Evolutionary conservation across 2,329 filamentous ascomycete species (phyloP), one percentile per base, ranked within the genome.

Genomic region (Microdochium paspali): DNA sequence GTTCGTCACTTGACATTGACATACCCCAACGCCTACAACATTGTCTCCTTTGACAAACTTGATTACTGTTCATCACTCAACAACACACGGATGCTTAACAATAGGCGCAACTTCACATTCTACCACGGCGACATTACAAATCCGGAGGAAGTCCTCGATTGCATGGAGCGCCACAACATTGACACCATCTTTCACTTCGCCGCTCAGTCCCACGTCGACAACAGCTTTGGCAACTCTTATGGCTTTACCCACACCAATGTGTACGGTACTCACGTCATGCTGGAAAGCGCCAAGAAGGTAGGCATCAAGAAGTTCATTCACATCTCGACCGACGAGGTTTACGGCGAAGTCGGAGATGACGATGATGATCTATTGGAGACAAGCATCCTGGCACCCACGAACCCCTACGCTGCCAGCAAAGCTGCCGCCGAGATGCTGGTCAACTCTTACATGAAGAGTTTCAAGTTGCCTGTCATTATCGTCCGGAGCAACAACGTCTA

Each of bases 401-500:
- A 91, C 58, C 87, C 87, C 13, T 90, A 90, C 56, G 82, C 85
- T 10, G 86, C 86, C 20, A 85, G 81, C 66, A 90, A 90, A 66
- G 86, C 86, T 2, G 86, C 86, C 1, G 86, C 86, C 5, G 86
- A 90, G 68, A 90, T 90, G 85, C 73, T 88, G 58, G 85, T 91
- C n/a, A 82, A 85, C 62, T 87, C 86, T n/a, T 93, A 90, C 62
- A 77, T 84, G 61, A 89, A 87, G 68, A 87, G 83, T 64, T 90
- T 90, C 72, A 85, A 85, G 63, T 72, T 93, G 12, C 87, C 87
- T 1, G 79, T 82, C 46, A 87, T 91, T 53, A 87, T 90, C 56
- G 84, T 90, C 24, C 76, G 87, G 45, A 85, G 85, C 61, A 91
- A 91, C 69, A 91, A 93, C 58, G 85, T 91, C 25, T 93, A 90